Evolutionary conservation across 2,329 filamentous ascomycete genomes (phyloP).

Genomic region (Aureobasidium melanogenum): DNA sequence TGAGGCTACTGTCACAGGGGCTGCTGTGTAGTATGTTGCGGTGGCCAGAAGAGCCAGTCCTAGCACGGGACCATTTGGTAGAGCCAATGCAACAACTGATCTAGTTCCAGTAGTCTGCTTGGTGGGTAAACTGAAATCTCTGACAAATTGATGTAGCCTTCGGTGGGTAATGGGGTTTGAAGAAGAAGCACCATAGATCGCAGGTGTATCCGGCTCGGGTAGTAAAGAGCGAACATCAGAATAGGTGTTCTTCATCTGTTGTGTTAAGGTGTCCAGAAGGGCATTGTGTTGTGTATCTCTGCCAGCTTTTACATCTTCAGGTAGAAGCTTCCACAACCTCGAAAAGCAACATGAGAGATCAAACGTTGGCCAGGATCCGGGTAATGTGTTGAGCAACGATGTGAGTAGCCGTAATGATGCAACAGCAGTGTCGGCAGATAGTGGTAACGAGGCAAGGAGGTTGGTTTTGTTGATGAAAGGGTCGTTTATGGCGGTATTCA

Average conservation of each 20-base stretch:
- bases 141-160: conserved; percentile 20
- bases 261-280: conserved; percentile 17
- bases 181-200: conserved; percentile 24
- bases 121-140: conserved; percentile 21
- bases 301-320: conserved; percentile 29
- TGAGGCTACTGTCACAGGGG: conserved; percentile 43
- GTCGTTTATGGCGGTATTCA: background rate
- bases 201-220: conserved; percentile 16
- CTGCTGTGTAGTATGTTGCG: conserved; percentile 42
- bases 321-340: conserved; percentile 29
- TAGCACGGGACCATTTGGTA: conserved; percentile 47
- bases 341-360: conserved; percentile 27
- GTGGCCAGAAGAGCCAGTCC: conserved; percentile 43
- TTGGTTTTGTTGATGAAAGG: background rate
- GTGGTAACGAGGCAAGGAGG: conserved; percentile 9
- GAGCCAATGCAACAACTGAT: conserved; percentile 41
- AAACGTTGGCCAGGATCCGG: conserved; percentile 23
- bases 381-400: conserved; percentile 17
- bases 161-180: conserved; percentile 20
- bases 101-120: conserved; percentile 21
- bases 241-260: conserved; percentile 23
- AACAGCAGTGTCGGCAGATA: conserved; percentile 16
- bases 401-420: conserved; percentile 21
- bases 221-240: conserved; percentile 22
- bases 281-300: conserved; percentile 13